phyloP scores from a whole-genome alignment of 805 yeast species.

The Komagataella populi region DNA sequence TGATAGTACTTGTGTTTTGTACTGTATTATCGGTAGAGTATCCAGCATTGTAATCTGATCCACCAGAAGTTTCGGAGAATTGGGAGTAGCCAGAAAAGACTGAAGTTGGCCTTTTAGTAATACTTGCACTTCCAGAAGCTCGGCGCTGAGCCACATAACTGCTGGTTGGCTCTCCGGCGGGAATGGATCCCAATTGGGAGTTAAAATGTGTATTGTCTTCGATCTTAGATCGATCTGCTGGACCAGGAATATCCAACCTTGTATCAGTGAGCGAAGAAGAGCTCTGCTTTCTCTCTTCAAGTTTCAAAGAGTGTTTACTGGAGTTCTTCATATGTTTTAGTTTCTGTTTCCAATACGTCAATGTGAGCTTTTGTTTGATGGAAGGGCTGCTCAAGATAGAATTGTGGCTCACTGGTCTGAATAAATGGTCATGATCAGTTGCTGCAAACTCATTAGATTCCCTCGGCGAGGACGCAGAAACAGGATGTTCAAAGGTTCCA shows the following conservation, averaged over 20 bases:
- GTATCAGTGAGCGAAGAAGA: neutral
- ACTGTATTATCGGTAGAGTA: slow-evolving; percentile 17
- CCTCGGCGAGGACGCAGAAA: neutral
- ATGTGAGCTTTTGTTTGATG: neutral
- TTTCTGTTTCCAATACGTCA: slow-evolving; percentile 1
- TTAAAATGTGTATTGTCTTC: neutral
- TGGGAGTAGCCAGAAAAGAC: slow-evolving; percentile 36
- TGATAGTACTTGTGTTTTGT: neutral
- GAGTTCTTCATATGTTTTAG: neutral
- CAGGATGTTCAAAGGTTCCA: slow-evolving; percentile 6
- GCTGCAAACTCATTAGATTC: neutral
- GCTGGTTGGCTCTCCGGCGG: neutral
- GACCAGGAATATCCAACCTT: neutral
- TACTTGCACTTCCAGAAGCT: neutral
- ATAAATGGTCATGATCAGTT: neutral
- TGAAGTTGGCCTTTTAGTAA: slow-evolving; percentile 31
- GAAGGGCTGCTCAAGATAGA: neutral
- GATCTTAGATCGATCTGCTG: neutral
- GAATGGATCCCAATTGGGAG: neutral
- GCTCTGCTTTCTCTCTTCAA: neutral
- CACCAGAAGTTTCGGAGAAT: slow-evolving; percentile 37
- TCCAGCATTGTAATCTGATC: slow-evolving; percentile 21
- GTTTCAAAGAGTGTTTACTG: neutral
- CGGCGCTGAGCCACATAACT: neutral
- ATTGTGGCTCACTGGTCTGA: neutral